These are phyloP conservation scores for Penicillium sp. DNA, from an alignment of 2,329 filamentous ascomycete species.

Conservation along the genomic window DNA sequence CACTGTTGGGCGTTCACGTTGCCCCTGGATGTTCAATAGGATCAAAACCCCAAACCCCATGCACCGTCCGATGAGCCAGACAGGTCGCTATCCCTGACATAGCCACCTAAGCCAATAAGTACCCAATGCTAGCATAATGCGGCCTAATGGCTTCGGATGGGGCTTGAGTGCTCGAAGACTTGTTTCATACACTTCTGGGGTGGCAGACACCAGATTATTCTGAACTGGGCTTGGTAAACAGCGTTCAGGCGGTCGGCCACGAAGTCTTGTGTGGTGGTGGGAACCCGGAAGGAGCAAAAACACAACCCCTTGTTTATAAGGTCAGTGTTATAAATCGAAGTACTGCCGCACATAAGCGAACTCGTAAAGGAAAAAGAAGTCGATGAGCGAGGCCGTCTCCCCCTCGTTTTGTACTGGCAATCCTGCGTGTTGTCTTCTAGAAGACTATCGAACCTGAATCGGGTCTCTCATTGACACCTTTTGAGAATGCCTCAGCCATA, in stretches of 20 bases:
- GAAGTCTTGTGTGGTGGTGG: not conserved
- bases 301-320: no score
- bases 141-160: not conserved
- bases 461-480: not conserved
- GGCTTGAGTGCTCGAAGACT: not conserved
- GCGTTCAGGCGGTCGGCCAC: not conserved
- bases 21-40: not conserved
- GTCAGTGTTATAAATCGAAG: not conserved
- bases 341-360: not conserved
- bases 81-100: not conserved
- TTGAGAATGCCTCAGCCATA: not conserved
- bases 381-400: not conserved
- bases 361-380: not conserved
- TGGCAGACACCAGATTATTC: not conserved
- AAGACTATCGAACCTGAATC: not conserved
- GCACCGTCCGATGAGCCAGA: not conserved
- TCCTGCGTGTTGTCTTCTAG: not conserved
- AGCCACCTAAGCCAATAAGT: not conserved
- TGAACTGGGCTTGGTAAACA: constrained; percentile 2
- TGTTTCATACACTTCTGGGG: not conserved
- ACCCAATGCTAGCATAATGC: not conserved
- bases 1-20: not conserved
- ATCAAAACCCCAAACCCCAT: not conserved
- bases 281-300: not conserved
- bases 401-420: not conserved